phyloP scores from a whole-genome alignment of 2,329 filamentous ascomycete genomes.

The Fusarium austroafricanum region DNA sequence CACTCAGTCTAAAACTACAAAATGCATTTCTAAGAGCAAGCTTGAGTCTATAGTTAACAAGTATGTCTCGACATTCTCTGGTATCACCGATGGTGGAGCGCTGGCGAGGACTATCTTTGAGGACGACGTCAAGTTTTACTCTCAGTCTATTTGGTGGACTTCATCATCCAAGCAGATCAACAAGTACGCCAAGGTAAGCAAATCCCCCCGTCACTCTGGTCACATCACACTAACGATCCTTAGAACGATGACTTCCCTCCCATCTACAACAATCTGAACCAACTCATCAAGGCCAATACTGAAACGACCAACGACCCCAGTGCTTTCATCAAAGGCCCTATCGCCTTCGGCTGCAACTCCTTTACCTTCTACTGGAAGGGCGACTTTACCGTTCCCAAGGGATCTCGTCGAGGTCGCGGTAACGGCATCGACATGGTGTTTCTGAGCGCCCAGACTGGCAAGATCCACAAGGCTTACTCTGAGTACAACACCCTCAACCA shows the following conservation, averaged over 20 bases:
- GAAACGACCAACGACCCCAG: conserved; percentile 21
- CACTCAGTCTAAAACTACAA: background rate
- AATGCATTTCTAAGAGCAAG: conserved; percentile 22
- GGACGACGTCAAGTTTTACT: conserved; percentile 31
- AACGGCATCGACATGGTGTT: conserved; percentile 42
- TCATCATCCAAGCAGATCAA: conserved; percentile 18
- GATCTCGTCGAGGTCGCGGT: conserved; percentile 18
- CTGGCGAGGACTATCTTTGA: conserved; percentile 24
- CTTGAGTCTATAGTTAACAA: conserved; percentile 35
- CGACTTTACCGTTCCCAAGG: conserved; percentile 28
- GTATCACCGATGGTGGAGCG: conserved; percentile 35
- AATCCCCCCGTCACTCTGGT: rapidly evolving
- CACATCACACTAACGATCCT: rapidly evolving
- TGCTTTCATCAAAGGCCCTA: conserved; percentile 30
- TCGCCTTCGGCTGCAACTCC: conserved; percentile 40
- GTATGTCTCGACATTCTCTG: conserved; percentile 33
- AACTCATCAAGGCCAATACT: conserved; percentile 31
- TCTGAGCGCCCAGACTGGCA: conserved; percentile 19
- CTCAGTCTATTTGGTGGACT: conserved; percentile 39
- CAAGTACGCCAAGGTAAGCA: conserved; percentile 32
- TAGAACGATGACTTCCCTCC: conserved; percentile 39
- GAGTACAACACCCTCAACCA: conserved; percentile 44
- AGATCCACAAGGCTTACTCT: conserved; percentile 31
- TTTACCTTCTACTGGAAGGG: conserved; percentile 42
- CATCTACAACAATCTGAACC: conserved; percentile 18